Percentiles rank a stretch among this genome's conserved stretches.
Evolutionary conservation across 768 basidiomycete species (phyloP).

Genomic region (Nidularia sp.): DNA sequence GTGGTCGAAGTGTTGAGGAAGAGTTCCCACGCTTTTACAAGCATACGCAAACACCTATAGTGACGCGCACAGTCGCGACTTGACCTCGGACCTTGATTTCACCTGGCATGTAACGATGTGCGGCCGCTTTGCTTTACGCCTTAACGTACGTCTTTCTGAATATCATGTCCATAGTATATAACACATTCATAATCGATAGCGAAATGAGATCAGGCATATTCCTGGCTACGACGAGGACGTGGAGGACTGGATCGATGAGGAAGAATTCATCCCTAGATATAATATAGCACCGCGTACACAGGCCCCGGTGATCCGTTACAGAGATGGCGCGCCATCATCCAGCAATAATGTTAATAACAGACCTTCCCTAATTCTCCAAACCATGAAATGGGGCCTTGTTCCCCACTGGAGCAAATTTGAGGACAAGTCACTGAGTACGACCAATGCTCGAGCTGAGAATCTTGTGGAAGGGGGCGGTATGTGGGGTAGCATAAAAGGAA

Average conservation of each 20-base stretch:
- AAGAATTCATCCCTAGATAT: slow-evolving; percentile 61
- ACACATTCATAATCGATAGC: slow-evolving; percentile 18
- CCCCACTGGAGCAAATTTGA: slow-evolving; percentile 81
- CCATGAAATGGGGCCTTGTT: slow-evolving; percentile 90
- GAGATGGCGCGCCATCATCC: slow-evolving; percentile 17
- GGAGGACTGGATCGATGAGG: slow-evolving; percentile 58
- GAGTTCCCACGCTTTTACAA: slow-evolving; percentile 14
- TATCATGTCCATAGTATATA: background rate
- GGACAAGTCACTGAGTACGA: slow-evolving; percentile 71
- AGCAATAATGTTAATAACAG: slow-evolving; percentile 4
- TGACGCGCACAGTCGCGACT: background rate
- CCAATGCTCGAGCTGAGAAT: slow-evolving; percentile 86
- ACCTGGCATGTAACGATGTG: slow-evolving; percentile 39
- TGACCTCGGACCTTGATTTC: background rate
- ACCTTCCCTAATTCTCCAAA: slow-evolving; percentile 56
- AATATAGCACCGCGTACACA: slow-evolving; percentile 83
- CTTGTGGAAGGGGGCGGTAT: slow-evolving; percentile 72
- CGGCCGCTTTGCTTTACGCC: slow-evolving; percentile 56
- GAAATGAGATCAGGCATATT: slow-evolving; percentile 38
- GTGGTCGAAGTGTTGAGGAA: slow-evolving; percentile 10
- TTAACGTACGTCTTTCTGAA: slow-evolving; percentile 29
- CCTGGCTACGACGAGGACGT: slow-evolving; percentile 38
- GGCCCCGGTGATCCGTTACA: slow-evolving; percentile 67
- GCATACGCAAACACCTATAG: slow-evolving; percentile 2
- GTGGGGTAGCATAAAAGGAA: slow-evolving; percentile 82